Conservation (phyloP, 441 rosid genomes). For the Arabidopsis hybrid region DNA sequence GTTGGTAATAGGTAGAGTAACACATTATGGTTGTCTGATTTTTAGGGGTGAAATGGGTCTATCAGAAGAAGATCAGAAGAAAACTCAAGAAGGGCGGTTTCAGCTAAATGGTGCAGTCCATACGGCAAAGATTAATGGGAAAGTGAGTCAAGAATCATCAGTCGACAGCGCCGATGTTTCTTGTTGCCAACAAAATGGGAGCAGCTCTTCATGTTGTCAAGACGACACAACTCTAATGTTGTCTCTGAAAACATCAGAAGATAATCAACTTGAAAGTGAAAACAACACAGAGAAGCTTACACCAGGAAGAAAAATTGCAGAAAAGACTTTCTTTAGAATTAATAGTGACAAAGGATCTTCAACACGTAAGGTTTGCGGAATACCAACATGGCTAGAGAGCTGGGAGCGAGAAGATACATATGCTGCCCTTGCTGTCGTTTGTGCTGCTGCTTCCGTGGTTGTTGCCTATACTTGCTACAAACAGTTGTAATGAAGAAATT, state of each 20-base stretch:
- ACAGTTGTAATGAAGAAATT: conserved; percentile 54
- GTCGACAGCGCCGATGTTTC: conserved; percentile 34
- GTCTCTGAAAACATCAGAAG: conserved; percentile 42
- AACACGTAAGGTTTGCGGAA: conserved; percentile 58
- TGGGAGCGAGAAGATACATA: conserved; percentile 96
- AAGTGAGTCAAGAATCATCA: conserved; percentile 47
- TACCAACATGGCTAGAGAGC: conserved; percentile 86
- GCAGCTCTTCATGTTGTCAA: conserved; percentile 54
- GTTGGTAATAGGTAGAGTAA: conserved; percentile 20
- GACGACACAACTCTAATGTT: conserved; percentile 33
- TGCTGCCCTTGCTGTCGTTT: conserved; percentile 82
- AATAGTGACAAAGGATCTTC: conserved; percentile 64
- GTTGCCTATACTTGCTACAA: conserved; percentile 83
- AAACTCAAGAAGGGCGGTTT: conserved; percentile 62
- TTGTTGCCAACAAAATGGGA: conserved; percentile 66
- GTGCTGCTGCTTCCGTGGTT: conserved; percentile 84
- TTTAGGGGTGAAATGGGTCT: conserved; percentile 97
- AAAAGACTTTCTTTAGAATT: conserved; percentile 48
- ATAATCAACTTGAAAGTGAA: conserved; percentile 42
- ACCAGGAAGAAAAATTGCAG: conserved; percentile 63
- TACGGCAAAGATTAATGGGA: conserved; percentile 32
- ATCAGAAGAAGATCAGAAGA: conserved; percentile 80
- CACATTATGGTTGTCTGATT: conserved; percentile 32
- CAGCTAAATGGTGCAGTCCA: conserved; percentile 55
- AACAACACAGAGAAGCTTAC: conserved; percentile 48